These are phyloP conservation scores for Poa pratensis DNA, from an alignment of 176 grass and related monocot species.

Conservation along the genomic window DNA sequence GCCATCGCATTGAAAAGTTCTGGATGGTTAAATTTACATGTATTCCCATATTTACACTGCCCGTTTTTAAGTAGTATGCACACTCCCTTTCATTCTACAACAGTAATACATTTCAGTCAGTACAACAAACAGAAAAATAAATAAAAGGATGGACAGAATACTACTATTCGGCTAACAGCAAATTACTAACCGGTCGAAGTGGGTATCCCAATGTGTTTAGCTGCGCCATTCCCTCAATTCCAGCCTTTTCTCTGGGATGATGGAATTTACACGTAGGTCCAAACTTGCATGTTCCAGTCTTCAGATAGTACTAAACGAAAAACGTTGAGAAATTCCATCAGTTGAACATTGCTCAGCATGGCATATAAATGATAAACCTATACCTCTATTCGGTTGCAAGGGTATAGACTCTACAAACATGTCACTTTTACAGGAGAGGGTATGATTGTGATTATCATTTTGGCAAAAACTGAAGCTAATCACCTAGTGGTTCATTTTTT, in stretches of 20 bases:
- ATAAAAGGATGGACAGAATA: conserved; percentile 13
- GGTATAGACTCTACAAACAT: conserved; percentile 11
- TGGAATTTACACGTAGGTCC: conserved; percentile 99
- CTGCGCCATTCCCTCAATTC: conserved; percentile 74
- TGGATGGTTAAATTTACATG: conserved; percentile 99
- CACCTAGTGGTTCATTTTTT: neutral
- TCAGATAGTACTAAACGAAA: conserved; percentile 80
- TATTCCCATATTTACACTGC: conserved; percentile 98
- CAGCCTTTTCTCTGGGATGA: conserved; percentile 98
- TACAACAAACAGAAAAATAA: conserved; percentile 29
- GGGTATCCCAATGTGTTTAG: conserved; percentile 94
- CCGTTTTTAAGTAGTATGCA: conserved; percentile 96
- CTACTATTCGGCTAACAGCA: conserved; percentile 20
- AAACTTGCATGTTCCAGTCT: conserved; percentile 99
- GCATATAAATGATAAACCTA: conserved; percentile 19
- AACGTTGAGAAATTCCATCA: conserved; percentile 32
- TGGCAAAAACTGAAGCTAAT: conserved; percentile 34
- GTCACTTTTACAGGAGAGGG: neutral
- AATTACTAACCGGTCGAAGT: conserved; percentile 80
- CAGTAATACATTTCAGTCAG: conserved; percentile 33
- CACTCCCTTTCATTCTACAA: conserved; percentile 93
- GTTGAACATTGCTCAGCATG: conserved; percentile 20
- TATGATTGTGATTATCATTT: conserved; percentile 13
- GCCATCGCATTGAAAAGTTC: conserved; percentile 70
- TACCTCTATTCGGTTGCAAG: conserved; percentile 32